phyloP scores from a whole-genome alignment of 345 rosid genomes.

The Fremontodendron californicum region DNA sequence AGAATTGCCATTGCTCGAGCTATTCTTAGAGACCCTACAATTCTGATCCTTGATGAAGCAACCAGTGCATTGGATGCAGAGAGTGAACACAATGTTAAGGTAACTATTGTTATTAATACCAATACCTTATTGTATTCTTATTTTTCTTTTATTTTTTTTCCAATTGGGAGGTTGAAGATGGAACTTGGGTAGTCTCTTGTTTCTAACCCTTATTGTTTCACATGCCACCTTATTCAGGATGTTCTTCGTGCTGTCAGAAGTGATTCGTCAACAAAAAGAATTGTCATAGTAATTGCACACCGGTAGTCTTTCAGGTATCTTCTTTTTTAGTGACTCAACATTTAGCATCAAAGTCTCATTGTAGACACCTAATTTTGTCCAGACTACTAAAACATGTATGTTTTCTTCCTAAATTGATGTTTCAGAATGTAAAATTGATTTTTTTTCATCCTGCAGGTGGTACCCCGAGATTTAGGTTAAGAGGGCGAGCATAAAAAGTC shows the following conservation, averaged over 20 bases:
- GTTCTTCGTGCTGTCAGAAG: constrained; percentile 72
- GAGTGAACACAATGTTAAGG: constrained; percentile 95
- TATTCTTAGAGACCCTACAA: constrained; percentile 81
- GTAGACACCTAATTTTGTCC: too few species aligned
- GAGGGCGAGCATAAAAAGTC: too few species aligned
- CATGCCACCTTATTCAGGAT: constrained; percentile 41
- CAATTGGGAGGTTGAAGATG: neutral
- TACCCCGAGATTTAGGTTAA: too few species aligned
- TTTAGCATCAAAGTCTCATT: constrained; percentile 9
- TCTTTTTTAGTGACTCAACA: neutral
- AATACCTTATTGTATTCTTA: neutral
- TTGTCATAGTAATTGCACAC: constrained; percentile 86
- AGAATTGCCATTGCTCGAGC: constrained; percentile 97
- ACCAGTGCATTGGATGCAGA: constrained; percentile 96
- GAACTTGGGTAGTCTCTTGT: neutral
- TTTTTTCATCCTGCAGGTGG: too few species aligned
- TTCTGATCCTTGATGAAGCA: constrained; percentile 95
- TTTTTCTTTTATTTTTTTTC: neutral
- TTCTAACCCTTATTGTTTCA: constrained; percentile 1
- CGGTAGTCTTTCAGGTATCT: constrained; percentile 34
- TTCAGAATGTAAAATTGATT: too few species aligned
- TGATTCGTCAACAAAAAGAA: constrained; percentile 57
- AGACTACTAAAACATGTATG: too few species aligned
- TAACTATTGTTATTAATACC: constrained; percentile 19
- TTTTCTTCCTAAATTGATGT: too few species aligned